These are phyloP conservation scores for Calonectria honghensis DNA, from an alignment of 2,329 filamentous ascomycete genomes.

Conservation along the genomic window DNA sequence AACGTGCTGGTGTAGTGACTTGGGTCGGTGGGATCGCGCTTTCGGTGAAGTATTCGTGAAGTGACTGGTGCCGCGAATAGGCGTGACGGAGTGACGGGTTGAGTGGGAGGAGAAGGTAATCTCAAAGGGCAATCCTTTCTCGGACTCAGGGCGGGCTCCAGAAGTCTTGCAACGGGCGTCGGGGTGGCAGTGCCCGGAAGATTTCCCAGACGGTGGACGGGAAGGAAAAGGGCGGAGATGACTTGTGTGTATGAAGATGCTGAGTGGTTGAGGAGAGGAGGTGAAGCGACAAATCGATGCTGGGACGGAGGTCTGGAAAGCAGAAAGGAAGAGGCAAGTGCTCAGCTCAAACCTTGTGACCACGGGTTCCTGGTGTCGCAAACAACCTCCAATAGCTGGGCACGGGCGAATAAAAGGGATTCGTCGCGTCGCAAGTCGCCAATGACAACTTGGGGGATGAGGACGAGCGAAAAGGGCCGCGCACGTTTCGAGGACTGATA, in stretches of 20 bases:
- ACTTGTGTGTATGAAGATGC: conserved; percentile 54
- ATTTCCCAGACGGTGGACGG: conserved; percentile 56
- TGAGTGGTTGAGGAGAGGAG: conserved; percentile 58
- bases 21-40: conserved; percentile 64
- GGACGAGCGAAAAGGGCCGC: conserved; percentile 39
- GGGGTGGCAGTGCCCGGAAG: conserved; percentile 51
- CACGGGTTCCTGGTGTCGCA: conserved; percentile 51
- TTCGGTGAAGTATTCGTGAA: conserved; percentile 65
- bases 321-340: conserved; percentile 63
- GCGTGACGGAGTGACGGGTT: conserved; percentile 57
- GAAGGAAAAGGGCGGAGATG: conserved; percentile 59
- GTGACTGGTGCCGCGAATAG: conserved; percentile 61
- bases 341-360: conserved; percentile 62
- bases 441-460: conserved; percentile 32
- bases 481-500: conserved; percentile 42
- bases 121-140: conserved; percentile 56
- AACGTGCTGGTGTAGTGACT: conserved; percentile 90
- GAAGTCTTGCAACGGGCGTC: conserved; percentile 57
- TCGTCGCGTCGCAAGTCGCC: conserved; percentile 49
- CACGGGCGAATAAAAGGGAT: conserved; percentile 35
- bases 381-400: conserved; percentile 45
- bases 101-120: conserved; percentile 54
- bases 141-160: conserved; percentile 56
- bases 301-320: conserved; percentile 61
- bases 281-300: conserved; percentile 61